Percentiles rank a stretch among this genome's conserved stretches.
Conservation (phyloP, 441 rosid genomes). For the Adansonia madagascariensis region DNA sequence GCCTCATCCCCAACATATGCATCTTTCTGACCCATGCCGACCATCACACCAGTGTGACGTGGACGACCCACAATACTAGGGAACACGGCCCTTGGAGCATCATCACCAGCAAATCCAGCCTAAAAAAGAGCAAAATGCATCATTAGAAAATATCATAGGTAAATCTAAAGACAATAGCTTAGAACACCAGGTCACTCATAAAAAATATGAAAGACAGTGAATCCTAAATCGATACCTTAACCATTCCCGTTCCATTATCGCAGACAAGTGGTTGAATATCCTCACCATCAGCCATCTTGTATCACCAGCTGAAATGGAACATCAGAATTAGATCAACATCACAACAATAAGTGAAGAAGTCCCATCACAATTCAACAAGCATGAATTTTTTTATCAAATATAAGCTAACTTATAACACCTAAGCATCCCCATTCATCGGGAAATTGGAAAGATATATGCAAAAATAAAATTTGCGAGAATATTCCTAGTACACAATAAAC, state of each 20-base stretch:
- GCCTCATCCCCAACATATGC: conserved; percentile 84
- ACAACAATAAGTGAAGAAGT: background rate
- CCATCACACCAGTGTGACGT: conserved; percentile 80
- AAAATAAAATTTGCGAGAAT: background rate
- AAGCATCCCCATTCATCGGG: background rate
- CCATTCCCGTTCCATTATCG: conserved; percentile 70
- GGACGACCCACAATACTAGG: conserved; percentile 80
- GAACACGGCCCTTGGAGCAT: conserved; percentile 81
- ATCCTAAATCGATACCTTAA: conserved; percentile 42
- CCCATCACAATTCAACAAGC: background rate
- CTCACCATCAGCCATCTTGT: conserved; percentile 62
- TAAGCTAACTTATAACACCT: background rate
- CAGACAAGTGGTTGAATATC: conserved; percentile 69
- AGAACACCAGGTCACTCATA: background rate
- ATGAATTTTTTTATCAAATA: background rate
- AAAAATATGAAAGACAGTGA: background rate
- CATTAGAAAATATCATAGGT: background rate
- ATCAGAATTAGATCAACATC: background rate
- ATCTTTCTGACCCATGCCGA: conserved; percentile 77
- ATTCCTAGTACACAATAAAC: background rate
- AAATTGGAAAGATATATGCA: background rate
- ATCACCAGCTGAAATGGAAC: conserved; percentile 30
- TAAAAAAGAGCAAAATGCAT: conserved; percentile 19
- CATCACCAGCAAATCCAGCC: conserved; percentile 87
- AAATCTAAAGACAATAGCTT: background rate